Base-by-base conservation (phyloP, 257 asterid genomes). In the Solanum lycopersicoides region DNA sequence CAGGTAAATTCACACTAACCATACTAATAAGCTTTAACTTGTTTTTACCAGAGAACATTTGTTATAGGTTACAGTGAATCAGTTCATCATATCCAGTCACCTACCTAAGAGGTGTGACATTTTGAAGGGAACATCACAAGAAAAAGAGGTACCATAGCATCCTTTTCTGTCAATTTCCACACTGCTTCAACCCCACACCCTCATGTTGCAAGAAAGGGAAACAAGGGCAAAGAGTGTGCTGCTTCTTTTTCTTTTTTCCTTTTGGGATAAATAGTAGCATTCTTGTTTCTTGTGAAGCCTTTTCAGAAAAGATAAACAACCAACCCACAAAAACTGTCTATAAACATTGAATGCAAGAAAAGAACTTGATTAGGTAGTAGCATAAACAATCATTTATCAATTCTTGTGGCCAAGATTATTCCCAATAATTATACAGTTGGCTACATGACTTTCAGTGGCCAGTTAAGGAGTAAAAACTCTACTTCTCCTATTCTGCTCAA, bases 291-390 rank as follows among this genome's bases (percentile, higher is more conserved):
- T 82, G 65, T 50, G 69, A 50, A 82, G 45, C 18, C 45, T 50
- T 50, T 32, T 39, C 85, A 18, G 45, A 6, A 50, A 82, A 8
- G 10, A 39, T 32, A 20, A 4, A 32, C 85, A 82, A 50, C 45
- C 45, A 32, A 20, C 85, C n/a, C 45, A 82, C 20, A 47, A 18
- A 28, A 80, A 47, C 28, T 45, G 68, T 18, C 25, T 11, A 50
- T 50, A 13, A 82, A 82, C 85, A 82, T 80, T 82, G 85, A 82
- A 82, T 82, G 71, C 71, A 82, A 82, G 85, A 82, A 82, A 47
- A 50, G 44, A 18, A 82, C 85, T 82, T 18, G 71, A 80, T 32
- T 82, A 82, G 32, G 6, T 30, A 30, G 85, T 50, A 50, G 71
- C 13, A 30, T 9, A 50, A 32, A 32, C 85, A 82, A 82, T 32